These are phyloP conservation scores for Chrysoporthe austroafricana DNA, from an alignment of 2,329 filamentous ascomycete genomes.

Conservation along the genomic window DNA sequence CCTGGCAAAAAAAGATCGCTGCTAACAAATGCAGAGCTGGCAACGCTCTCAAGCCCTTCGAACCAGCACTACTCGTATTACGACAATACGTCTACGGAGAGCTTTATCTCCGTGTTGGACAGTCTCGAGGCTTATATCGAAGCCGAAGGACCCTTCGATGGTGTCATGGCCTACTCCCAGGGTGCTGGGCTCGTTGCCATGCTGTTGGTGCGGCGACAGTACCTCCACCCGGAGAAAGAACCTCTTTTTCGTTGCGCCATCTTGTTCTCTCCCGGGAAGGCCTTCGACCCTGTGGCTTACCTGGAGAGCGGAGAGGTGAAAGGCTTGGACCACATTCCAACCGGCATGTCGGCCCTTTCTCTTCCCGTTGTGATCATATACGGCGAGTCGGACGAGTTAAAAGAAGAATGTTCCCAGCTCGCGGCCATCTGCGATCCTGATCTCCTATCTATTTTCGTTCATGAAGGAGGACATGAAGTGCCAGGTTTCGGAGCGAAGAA, in stretches of 20 bases:
- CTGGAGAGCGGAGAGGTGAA: slow-evolving; percentile 1
- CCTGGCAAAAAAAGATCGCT: neutral
- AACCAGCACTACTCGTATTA: slow-evolving; percentile 4
- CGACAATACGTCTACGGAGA: neutral
- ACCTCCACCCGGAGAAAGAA: neutral
- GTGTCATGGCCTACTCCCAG: slow-evolving; percentile 12
- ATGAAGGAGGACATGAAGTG: slow-evolving; percentile 7
- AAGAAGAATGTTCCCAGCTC: neutral
- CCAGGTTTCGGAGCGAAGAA: neutral
- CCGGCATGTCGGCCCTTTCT: neutral
- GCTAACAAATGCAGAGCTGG: slow-evolving; percentile 2
- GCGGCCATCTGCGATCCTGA: neutral
- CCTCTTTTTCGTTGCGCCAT: slow-evolving; percentile 5
- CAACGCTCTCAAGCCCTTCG: neutral
- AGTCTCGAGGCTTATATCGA: slow-evolving; percentile 4
- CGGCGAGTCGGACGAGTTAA: neutral
- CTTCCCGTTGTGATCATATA: slow-evolving; percentile 7
- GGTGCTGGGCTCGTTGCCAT: slow-evolving; percentile 3
- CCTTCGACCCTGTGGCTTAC: neutral
- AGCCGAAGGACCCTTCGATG: slow-evolving; percentile 7
- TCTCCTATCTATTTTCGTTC: slow-evolving; percentile 4
- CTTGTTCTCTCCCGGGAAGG: slow-evolving; percentile 2
- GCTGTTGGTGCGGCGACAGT: slow-evolving; percentile 6
- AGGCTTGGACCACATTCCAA: neutral
- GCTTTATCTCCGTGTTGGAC: slow-evolving; percentile 1